These are phyloP conservation scores for Epichloe typhina DNA, from an alignment of 2,329 filamentous ascomycete genomes.

Conservation along the genomic window DNA sequence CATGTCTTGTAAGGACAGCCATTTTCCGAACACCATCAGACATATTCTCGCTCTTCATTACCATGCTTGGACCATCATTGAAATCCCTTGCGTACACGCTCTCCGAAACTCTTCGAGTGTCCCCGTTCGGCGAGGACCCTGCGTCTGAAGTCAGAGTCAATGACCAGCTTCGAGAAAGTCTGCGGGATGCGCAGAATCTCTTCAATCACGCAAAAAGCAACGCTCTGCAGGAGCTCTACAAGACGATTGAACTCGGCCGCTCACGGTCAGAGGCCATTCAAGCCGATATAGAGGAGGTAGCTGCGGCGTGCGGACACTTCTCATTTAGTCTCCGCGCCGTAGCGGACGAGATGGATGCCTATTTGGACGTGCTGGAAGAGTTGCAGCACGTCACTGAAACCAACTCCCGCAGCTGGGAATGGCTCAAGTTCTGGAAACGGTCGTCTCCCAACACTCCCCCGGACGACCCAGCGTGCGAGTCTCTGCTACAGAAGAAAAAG, in stretches of 20 bases:
- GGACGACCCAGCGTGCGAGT: slow-evolving; percentile 30
- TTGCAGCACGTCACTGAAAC: slow-evolving; percentile 59
- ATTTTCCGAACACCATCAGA: slow-evolving; percentile 54
- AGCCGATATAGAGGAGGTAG: slow-evolving; percentile 92
- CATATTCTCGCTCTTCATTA: slow-evolving; percentile 86
- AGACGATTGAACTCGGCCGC: slow-evolving; percentile 58
- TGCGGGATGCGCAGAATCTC: slow-evolving; percentile 65
- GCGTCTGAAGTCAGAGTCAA: slow-evolving; percentile 61
- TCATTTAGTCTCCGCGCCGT: slow-evolving; percentile 85
- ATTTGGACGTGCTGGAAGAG: slow-evolving; percentile 74
- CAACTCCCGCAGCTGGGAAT: slow-evolving; percentile 60
- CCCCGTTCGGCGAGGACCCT: slow-evolving; percentile 62
- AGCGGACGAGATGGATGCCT: slow-evolving; percentile 74
- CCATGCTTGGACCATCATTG: slow-evolving; percentile 81
- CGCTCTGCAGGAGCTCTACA: slow-evolving; percentile 70
- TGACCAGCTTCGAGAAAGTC: slow-evolving; percentile 65
- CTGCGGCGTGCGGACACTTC: slow-evolving; percentile 95
- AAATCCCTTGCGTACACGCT: slow-evolving; percentile 90
- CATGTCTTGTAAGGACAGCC: slow-evolving; percentile 16
- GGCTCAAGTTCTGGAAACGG: slow-evolving; percentile 64
- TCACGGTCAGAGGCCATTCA: slow-evolving; percentile 60
- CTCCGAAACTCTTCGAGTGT: slow-evolving; percentile 74
- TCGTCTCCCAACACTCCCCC: neutral
- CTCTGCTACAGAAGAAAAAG: slow-evolving; percentile 23
- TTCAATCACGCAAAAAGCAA: slow-evolving; percentile 65